A percentile compares a stretch with the other conserved stretches of the same genome.
These are phyloP conservation scores for Polygonum maritimum DNA, from an alignment of 148 eudicot genomes.

Conservation along the genomic window DNA sequence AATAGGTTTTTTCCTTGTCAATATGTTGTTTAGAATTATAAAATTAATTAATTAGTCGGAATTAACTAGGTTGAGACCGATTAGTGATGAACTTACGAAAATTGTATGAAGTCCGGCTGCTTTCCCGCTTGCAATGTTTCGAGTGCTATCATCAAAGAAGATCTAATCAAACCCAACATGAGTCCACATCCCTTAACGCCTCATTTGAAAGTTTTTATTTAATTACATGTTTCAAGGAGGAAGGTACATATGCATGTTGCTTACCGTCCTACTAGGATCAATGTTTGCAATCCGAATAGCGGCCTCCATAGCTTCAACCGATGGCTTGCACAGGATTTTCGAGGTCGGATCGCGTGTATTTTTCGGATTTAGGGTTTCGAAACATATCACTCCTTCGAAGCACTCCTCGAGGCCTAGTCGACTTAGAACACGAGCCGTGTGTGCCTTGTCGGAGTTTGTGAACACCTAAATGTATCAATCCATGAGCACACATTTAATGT, in stretches of 20 bases:
- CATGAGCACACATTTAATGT: neutral
- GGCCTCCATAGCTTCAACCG: constrained; percentile 59
- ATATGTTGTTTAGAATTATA: too few species aligned
- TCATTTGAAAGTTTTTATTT: neutral
- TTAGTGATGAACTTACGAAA: constrained; percentile 41
- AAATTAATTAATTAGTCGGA: neutral
- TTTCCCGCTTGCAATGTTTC: constrained; percentile 83
- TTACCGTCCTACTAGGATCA: constrained; percentile 77
- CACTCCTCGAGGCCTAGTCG: constrained; percentile 76
- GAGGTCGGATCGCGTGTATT: constrained; percentile 7
- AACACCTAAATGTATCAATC: constrained; percentile 37
- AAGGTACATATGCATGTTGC: neutral
- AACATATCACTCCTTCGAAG: constrained; percentile 88
- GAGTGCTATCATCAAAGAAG: constrained; percentile 85
- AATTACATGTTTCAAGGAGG: neutral
- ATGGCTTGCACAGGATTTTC: constrained; percentile 65
- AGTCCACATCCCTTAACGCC: neutral
- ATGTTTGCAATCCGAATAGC: constrained; percentile 60
- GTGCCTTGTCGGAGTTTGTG: constrained; percentile 73
- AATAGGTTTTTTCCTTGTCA: too few species aligned
- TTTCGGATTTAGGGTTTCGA: constrained; percentile 69
- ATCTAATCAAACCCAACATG: constrained; percentile 27
- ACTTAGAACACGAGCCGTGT: constrained; percentile 45
- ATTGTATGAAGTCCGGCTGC: constrained; percentile 85
- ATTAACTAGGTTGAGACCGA: neutral